Conservation (phyloP, 176 grass and related monocot species). For the Cymbopogon citratus region DNA sequence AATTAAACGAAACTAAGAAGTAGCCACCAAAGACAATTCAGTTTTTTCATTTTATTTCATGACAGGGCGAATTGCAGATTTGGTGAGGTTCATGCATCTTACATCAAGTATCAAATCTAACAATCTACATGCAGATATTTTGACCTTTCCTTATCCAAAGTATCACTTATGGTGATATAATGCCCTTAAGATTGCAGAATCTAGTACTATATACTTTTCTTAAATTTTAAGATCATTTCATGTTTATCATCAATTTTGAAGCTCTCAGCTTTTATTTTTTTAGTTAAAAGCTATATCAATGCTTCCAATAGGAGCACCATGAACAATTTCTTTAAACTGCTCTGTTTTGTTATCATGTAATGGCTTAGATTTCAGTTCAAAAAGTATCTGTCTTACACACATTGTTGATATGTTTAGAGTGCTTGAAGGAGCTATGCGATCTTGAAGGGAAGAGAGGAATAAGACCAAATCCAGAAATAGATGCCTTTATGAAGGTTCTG, state of each 20-base stretch:
- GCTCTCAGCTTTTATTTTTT: neutral
- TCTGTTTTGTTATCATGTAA: neutral
- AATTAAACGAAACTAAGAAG: neutral
- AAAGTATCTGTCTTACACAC: neutral
- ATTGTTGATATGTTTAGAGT: conserved; percentile 29
- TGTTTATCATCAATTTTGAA: neutral
- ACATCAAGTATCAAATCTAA: neutral
- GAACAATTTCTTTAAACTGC: conserved; percentile 1
- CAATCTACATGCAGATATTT: neutral
- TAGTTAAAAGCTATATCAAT: neutral
- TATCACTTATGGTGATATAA: neutral
- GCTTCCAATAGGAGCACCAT: neutral
- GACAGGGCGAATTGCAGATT: neutral
- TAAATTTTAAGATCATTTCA: neutral
- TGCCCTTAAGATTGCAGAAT: neutral
- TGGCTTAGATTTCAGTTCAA: neutral
- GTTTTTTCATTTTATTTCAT: neutral
- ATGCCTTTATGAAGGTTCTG: conserved; percentile 81
- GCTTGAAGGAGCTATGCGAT: conserved; percentile 47
- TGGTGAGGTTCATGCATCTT: neutral
- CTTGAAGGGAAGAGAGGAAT: conserved; percentile 55
- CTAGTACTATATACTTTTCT: neutral
- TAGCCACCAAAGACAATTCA: neutral
- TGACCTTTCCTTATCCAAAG: neutral
- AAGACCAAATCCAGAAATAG: conserved; percentile 64